phyloP scores from a whole-genome alignment of 1,284 basidiomycete genomes.

The Ganoderma boninense region DNA sequence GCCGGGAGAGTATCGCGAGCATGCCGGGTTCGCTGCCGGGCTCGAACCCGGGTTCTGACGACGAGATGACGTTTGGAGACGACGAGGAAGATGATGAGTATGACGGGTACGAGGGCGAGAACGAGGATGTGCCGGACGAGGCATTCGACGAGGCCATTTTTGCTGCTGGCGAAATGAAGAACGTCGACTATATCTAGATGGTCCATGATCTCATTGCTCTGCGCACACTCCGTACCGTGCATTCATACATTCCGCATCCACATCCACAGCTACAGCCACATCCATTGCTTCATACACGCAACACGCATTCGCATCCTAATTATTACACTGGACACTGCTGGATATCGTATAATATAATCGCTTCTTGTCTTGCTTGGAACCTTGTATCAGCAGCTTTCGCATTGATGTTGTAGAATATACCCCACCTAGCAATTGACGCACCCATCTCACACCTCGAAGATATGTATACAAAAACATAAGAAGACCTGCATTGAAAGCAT shows the following conservation, averaged over 20 bases:
- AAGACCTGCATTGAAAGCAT: conserved; percentile 6
- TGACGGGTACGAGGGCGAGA: conserved; percentile 46
- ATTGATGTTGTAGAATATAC: conserved; percentile 6
- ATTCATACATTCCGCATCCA: neutral
- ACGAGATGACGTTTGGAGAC: conserved; percentile 62
- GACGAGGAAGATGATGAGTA: conserved; percentile 55
- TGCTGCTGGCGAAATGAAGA: conserved; percentile 86
- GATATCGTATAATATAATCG: conserved; percentile 3
- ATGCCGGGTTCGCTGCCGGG: conserved; percentile 82
- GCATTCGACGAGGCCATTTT: conserved; percentile 84
- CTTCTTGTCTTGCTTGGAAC: conserved; percentile 9
- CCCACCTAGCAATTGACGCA: neutral
- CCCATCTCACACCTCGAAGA: neutral
- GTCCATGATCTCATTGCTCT: conserved; percentile 13
- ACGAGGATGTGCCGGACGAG: conserved; percentile 62
- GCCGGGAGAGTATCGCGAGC: conserved; percentile 72
- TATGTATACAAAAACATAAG: neutral
- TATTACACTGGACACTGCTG: neutral
- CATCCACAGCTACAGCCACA: neutral
- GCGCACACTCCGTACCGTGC: neutral
- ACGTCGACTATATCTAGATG: conserved; percentile 75
- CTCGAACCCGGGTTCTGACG: conserved; percentile 44
- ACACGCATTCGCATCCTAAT: neutral
- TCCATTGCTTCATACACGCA: neutral
- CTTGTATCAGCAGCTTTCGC: conserved; percentile 3